A percentile compares a stretch with the other conserved stretches of the same genome.
phyloP scores from a whole-genome alignment of 257 asterid species.

The Nicotiana sylvestris region DNA sequence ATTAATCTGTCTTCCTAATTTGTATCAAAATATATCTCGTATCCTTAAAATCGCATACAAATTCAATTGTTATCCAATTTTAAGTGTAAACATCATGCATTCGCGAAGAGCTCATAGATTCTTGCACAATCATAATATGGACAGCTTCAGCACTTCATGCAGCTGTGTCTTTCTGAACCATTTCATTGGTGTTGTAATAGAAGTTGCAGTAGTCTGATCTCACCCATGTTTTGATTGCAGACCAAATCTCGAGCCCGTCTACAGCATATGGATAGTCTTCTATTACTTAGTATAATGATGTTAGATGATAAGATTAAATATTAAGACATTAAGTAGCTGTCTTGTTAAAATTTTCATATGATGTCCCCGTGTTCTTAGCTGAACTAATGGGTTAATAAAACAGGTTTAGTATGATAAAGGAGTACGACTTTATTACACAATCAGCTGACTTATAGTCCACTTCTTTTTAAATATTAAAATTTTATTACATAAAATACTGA shows the following conservation, averaged over 20 bases:
- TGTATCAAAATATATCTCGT: too few relatives aligned
- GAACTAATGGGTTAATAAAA: neutral
- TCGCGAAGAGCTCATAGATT: too few relatives aligned
- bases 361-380: too few relatives aligned
- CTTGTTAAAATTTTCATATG: too few relatives aligned
- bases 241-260: slow-evolving; percentile 81
- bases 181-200: slow-evolving; percentile 52
- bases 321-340: too few relatives aligned
- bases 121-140: too few relatives aligned
- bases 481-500: neutral
- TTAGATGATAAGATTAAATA: too few relatives aligned
- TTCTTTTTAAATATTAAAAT: neutral
- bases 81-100: too few relatives aligned
- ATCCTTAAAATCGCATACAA: too few relatives aligned
- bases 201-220: slow-evolving; percentile 45
- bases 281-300: neutral
- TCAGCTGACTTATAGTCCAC: neutral
- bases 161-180: slow-evolving; percentile 32
- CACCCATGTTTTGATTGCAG: slow-evolving; percentile 75
- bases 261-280: slow-evolving; percentile 80
- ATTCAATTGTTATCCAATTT: too few relatives aligned
- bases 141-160: too few relatives aligned
- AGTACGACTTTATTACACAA: neutral
- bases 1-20: too few relatives aligned
- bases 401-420: neutral